Percentiles rank a stretch among this genome's conserved stretches.
phyloP scores from a whole-genome alignment of 805 yeast species.

The Metschnikowia sp. region DNA sequence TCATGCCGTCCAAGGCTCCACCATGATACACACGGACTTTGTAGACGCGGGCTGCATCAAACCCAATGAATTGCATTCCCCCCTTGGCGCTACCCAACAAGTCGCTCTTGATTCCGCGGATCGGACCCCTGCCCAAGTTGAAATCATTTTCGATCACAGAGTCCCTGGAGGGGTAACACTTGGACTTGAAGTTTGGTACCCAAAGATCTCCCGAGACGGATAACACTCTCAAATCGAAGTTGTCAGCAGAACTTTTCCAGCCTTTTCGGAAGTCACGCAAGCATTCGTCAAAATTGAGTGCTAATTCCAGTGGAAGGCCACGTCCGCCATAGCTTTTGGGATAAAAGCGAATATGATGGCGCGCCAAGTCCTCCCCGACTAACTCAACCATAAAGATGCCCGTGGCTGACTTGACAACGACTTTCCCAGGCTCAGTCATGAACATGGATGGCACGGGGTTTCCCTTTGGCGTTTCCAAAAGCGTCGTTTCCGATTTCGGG shows the following conservation, averaged over 20 bases:
- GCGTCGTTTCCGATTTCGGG: constrained; percentile 35
- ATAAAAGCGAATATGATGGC: constrained; percentile 57
- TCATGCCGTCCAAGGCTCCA: constrained; percentile 76
- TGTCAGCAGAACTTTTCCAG: constrained; percentile 21
- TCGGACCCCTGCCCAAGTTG: constrained; percentile 38
- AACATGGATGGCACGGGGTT: constrained; percentile 23
- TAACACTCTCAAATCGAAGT: constrained; percentile 51
- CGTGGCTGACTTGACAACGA: constrained; percentile 46
- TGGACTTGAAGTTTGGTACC: constrained; percentile 47
- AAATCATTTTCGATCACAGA: constrained; percentile 33
- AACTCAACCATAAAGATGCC: constrained; percentile 79
- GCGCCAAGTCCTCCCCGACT: constrained; percentile 53
- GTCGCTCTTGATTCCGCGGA: constrained; percentile 39
- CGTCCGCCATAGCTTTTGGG: constrained; percentile 55
- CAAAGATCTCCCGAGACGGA: constrained; percentile 60
- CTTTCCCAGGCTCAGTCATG: constrained; percentile 21
- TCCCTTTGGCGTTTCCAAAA: constrained; percentile 13
- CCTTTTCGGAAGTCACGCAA: constrained; percentile 30
- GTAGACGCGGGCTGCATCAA: constrained; percentile 39
- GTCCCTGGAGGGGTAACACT: constrained; percentile 17
- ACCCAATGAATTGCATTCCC: constrained; percentile 16
- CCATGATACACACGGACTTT: constrained; percentile 70
- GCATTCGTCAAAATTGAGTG: constrained; percentile 44
- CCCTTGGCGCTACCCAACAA: constrained; percentile 28
- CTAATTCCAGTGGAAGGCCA: constrained; percentile 55